phyloP scores from a whole-genome alignment of 306 rosid species.

The Fagus sylvatica region DNA sequence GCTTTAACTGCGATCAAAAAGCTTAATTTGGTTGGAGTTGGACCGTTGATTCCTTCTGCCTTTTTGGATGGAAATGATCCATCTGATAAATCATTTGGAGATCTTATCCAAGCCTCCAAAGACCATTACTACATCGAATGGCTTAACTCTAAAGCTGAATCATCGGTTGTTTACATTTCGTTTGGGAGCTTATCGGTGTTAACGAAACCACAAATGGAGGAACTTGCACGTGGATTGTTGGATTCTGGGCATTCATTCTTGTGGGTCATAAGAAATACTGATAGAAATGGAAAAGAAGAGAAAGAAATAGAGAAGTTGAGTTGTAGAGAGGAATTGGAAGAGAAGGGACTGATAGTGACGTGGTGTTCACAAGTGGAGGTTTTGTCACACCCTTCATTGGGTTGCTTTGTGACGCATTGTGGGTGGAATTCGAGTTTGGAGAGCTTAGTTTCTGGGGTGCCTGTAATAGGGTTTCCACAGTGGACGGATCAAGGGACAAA shows the following conservation, averaged over 20 bases:
- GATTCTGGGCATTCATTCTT: constrained; percentile 42
- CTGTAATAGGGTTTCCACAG: constrained; percentile 48
- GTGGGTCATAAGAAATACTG: constrained; percentile 49
- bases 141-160: constrained; percentile 47
- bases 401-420: constrained; percentile 54
- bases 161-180: constrained; percentile 56
- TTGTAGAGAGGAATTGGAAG: constrained; percentile 31
- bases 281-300: background rate
- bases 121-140: constrained; percentile 49
- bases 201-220: constrained; percentile 51
- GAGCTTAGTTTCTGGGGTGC: constrained; percentile 46
- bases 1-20: constrained; percentile 19
- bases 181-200: constrained; percentile 50
- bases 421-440: constrained; percentile 61
- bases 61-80: constrained; percentile 26
- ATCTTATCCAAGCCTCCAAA: background rate
- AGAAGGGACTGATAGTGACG: constrained; percentile 41
- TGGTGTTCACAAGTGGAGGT: constrained; percentile 70
- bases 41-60: constrained; percentile 61
- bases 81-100: too few species aligned
- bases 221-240: constrained; percentile 50
- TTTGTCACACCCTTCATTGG: constrained; percentile 43
- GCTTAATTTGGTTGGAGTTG: constrained; percentile 34
- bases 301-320: constrained; percentile 8
- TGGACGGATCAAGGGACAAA: constrained; percentile 57